Conservation (phyloP, 192 early-diverging fungal species). For the Backusella mclennaniae region DNA sequence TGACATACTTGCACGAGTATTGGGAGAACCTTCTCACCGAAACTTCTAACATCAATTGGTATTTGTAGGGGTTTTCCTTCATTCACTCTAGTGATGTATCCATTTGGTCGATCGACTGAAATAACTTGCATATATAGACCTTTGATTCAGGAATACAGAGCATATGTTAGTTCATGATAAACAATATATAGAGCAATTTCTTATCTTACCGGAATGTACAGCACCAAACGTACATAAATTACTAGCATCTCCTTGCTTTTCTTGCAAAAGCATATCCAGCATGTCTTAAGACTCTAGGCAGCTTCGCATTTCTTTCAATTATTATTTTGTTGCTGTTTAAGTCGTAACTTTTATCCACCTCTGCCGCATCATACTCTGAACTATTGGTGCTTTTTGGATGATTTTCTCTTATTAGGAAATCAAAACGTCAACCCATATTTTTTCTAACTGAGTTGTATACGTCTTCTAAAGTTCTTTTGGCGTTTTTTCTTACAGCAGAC, state of each 20-base stretch:
- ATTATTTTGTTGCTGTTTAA: conserved; percentile 5
- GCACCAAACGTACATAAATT: conserved; percentile 14
- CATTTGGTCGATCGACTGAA: conserved; percentile 11
- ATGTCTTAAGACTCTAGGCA: conserved; percentile 13
- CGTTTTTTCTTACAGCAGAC: conserved; percentile 13
- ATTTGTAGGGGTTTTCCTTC: conserved; percentile 16
- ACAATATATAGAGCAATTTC: conserved; percentile 4
- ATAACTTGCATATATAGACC: conserved; percentile 15
- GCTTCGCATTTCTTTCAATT: not conserved
- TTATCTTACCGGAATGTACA: conserved; percentile 8
- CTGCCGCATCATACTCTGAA: conserved; percentile 11
- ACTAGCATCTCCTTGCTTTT: conserved; percentile 5
- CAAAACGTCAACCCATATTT: conserved; percentile 8
- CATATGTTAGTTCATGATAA: not conserved
- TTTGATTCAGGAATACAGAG: conserved; percentile 9
- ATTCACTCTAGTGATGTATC: conserved; percentile 12
- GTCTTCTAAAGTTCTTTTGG: conserved; percentile 13
- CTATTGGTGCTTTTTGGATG: not conserved
- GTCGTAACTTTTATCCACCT: conserved; percentile 7
- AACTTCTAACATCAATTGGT: conserved; percentile 13
- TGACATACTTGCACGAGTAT: conserved; percentile 18
- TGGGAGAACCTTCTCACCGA: conserved; percentile 15
- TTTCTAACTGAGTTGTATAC: conserved; percentile 8
- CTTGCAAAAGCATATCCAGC: conserved; percentile 12
- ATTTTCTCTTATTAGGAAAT: conserved; percentile 2